Percentiles rank a stretch among this genome's conserved stretches.
Evolutionary conservation across 441 rosid species (phyloP).

Genomic region (Populus hybrid): DNA sequence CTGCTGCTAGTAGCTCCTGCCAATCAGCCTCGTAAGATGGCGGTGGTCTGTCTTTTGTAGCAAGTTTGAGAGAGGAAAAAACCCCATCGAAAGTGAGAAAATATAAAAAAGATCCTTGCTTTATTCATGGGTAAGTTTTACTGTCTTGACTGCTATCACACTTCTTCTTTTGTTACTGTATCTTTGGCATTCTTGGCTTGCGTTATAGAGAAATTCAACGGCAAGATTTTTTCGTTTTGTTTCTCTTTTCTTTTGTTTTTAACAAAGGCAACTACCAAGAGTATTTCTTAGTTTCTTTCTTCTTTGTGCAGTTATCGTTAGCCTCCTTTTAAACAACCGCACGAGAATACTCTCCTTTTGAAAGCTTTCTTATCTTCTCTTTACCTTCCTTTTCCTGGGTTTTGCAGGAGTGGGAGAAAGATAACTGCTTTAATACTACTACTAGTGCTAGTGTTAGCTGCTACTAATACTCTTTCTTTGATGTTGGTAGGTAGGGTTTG

Average conservation of each 20-base stretch:
- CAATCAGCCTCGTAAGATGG: constrained; percentile 15
- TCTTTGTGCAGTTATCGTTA: constrained; percentile 5
- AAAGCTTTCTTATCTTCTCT: constrained; percentile 14
- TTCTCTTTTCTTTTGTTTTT: constrained; percentile 10
- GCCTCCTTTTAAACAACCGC: constrained; percentile 21
- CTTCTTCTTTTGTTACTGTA: constrained; percentile 9
- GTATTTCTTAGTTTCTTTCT: neutral
- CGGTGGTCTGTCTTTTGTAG: constrained; percentile 30
- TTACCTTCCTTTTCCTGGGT: constrained; percentile 17
- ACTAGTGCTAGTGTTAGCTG: neutral
- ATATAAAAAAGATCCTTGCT: neutral
- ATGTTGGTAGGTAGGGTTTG: constrained; percentile 44
- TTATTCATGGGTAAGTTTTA: constrained; percentile 11
- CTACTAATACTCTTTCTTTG: neutral
- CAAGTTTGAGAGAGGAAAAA: constrained; percentile 12
- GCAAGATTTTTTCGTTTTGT: neutral
- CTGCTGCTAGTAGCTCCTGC: neutral
- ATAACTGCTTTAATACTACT: constrained; percentile 11
- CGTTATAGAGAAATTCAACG: constrained; percentile 36
- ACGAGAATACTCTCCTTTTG: constrained; percentile 32
- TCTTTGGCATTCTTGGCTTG: constrained; percentile 16
- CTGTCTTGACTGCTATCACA: neutral
- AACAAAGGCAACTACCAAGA: constrained; percentile 4
- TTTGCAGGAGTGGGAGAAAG: constrained; percentile 48
- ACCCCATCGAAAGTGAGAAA: neutral